Conservation (phyloP, 495 filamentous ascomycete genomes). For the Aspergillus cristatus region DNA sequence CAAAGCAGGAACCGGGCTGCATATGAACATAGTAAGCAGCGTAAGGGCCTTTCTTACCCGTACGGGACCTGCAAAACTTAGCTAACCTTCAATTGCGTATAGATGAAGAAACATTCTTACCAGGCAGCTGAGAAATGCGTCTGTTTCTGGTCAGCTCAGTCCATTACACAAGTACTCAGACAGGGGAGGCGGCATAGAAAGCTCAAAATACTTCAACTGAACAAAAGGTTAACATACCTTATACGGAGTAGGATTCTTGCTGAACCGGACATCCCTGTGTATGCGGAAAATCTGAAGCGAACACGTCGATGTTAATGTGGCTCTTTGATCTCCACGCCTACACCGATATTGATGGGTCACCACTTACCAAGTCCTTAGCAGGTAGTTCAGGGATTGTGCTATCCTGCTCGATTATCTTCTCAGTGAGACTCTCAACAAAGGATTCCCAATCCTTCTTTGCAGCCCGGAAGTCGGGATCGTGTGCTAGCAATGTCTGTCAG, state of each 20-base stretch:
- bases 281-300: conserved; percentile 62
- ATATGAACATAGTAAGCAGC: conserved; percentile 73
- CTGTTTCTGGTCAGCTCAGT: conserved; percentile 31
- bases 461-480: conserved; percentile 68
- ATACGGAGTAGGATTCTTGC: conserved; percentile 73
- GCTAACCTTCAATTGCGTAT: conserved; percentile 8
- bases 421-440: conserved; percentile 60
- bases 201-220: no score
- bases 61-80: conserved; percentile 52
- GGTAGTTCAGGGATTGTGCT: conserved; percentile 76
- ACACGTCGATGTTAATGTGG: conserved; percentile 4
- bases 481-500: conserved; percentile 47
- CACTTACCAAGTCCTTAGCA: conserved; percentile 61
- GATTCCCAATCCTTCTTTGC: conserved; percentile 69
- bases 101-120: conserved; percentile 27
- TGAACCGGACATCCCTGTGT: conserved; percentile 73
- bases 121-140: conserved; percentile 76
- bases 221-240: no score
- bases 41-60: conserved; percentile 77
- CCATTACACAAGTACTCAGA: conserved; percentile 1
- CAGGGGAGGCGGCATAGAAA: neutral
- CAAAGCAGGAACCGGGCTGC: conserved; percentile 49
- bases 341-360: neutral
- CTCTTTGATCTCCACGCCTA: neutral
- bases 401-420: conserved; percentile 61